Base-by-base conservation (phyloP, 2,329 filamentous ascomycete species). In the Epichloe sylvatica region DNA sequence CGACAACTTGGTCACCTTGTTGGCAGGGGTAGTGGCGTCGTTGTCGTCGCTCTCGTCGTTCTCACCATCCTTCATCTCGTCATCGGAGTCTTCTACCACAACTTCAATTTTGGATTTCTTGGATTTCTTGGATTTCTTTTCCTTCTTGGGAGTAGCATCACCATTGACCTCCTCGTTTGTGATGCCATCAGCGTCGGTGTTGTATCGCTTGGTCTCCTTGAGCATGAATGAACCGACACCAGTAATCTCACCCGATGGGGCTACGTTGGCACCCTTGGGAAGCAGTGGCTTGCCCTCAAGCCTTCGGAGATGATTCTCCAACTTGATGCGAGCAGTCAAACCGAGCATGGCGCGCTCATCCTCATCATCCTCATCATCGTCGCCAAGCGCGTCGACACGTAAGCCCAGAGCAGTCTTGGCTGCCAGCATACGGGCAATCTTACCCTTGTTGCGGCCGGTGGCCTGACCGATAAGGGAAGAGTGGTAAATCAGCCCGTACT, bases 401-500 rank as follows among this genome's bases (percentile, higher is more conserved):
- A 96, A 76, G 75, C 90, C 90, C 46, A 98, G 80, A 25, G 92
- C 88, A 44, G 91, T 83, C 76, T 97, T 97, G 58, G 91, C 85
- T 45, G 92, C 86, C 53, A 98, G 78, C 75, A 95, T 89, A 77
- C 92, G 87, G 40, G 92, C 92, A 63, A 98, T 95, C 77, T 98
- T 98, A 61, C 92, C 92, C 83, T 98, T 98, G 76, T 97, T 97
- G 75, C 88, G 91, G 62, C 92, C 92, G 19, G 87, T 94, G 33
- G 92, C 92, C 72, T 98, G 92, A 42, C 92, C 94, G 56, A 98
- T 94, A 43, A 98, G 79, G 30, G 87, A 92, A 45, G 86, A 85
- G 69, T 94, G 86, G 72, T 92, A 94, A 66, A 94, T 87, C 56
- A 94, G 77, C 77, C 92, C 92, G 62, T 97, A 98, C 71, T 97